Evolutionary conservation across 140 eudicot genomes (phyloP).

Genomic region (Stevia rebaudiana): DNA sequence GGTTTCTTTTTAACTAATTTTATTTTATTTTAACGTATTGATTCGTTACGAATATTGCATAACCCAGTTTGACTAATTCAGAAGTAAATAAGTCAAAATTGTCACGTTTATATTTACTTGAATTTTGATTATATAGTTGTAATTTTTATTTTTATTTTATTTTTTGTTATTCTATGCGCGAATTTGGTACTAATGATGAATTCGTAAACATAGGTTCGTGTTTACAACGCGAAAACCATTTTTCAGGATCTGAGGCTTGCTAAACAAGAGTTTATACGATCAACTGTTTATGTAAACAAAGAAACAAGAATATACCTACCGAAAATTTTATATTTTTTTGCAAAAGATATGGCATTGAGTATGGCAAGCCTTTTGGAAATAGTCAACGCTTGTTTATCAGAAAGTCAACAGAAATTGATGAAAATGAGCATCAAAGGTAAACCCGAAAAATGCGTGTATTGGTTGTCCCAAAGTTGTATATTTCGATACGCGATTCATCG

Average conservation of each 20-base stretch:
- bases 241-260: constrained; percentile 67
- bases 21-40: neutral
- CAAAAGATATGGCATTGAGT: constrained; percentile 63
- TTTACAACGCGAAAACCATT: constrained; percentile 55
- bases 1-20: neutral
- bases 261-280: constrained; percentile 59
- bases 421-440: constrained; percentile 35
- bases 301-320: constrained; percentile 61
- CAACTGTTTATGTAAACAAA: constrained; percentile 59
- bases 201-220: constrained; percentile 48
- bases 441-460: constrained; percentile 49
- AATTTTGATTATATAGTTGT: neutral
- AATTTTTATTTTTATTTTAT: neutral
- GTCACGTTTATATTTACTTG: neutral
- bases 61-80: neutral
- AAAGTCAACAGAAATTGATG: constrained; percentile 49
- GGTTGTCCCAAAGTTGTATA: constrained; percentile 62
- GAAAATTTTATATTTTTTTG: constrained; percentile 54
- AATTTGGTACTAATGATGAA: neutral
- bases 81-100: neutral
- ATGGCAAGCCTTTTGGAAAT: constrained; percentile 49
- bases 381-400: constrained; percentile 45
- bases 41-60: neutral
- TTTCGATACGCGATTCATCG: constrained; percentile 67
- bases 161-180: neutral